Evolutionary conservation across 352 stramenopile species (phyloP), one percentile per base, ranked within the genome.

Genomic region (Phytophthora sojae): DNA sequence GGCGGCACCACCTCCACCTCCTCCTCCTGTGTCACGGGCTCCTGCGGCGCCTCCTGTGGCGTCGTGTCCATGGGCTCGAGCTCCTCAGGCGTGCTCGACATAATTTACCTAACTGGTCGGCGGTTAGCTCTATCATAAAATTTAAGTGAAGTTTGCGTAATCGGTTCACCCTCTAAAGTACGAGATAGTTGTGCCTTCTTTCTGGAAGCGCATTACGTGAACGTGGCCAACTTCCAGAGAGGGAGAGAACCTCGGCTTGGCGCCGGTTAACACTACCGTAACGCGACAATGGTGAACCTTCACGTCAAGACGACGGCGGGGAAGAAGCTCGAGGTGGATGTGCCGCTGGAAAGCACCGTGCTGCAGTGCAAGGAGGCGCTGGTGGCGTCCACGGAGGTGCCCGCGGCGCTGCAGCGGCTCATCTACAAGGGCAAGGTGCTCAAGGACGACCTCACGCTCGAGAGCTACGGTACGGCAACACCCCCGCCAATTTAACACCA

Each of bases 401-500:
- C 89, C 0, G 76, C 79, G n/a, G 64, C 79, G 51, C 87, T 94
- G 61, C 91, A 97, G 75, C 88, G 91, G 4, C 83, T 97, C 59
- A 97, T 97, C 61, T 92, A 91, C 77, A 95, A 96, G 72, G 92
- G 92, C 58, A 97, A 96, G 72, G 88, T 97, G 61, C 86, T 97
- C 59, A 95, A 97, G 71, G 91, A 97, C 71, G 91, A 97, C 14
- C 75, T 85, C 45, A 96, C 89, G 21, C 80, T 97, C 53, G 75
- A 79, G 19, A 92, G 86, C 71, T 97, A 97, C 75, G 87, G 86
- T 94, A 70, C 29, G 72, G 71, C n/a, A 15, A 30, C 17, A 39
- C 9, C 51, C 2, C 6, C 30, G 19, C 17, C 39, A 47, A 11
- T 44, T 42, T 42, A 45, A 23, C 23, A 29, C 14, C 57, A 11